Evolutionary conservation across 2,329 filamentous ascomycete species (phyloP).

Genomic region (Xylariomycetidae sp.): DNA sequence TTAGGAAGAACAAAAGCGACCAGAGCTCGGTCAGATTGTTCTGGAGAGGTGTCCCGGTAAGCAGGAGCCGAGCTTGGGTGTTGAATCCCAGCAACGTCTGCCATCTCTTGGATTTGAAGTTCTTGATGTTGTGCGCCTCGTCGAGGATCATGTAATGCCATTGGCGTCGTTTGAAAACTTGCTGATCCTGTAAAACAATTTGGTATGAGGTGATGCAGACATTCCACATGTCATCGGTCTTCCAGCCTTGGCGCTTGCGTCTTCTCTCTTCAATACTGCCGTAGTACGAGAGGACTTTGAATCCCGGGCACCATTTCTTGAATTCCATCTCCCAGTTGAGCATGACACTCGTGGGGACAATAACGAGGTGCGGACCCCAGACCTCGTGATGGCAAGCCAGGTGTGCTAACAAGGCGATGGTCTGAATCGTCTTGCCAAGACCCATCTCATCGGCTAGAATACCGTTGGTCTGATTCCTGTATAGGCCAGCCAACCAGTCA

Average conservation of each 20-base stretch:
- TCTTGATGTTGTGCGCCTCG: conserved; percentile 99
- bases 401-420: conserved; percentile 88
- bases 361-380: conserved; percentile 93
- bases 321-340: conserved; percentile 99
- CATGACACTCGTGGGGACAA: conserved; percentile 97
- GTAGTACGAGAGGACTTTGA: conserved; percentile 97
- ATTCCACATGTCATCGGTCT: conserved; percentile 89
- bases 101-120: conserved; percentile 97
- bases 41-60: conserved; percentile 92
- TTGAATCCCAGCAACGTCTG: conserved; percentile 92
- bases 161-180: conserved; percentile 82
- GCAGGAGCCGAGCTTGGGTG: conserved; percentile 75
- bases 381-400: conserved; percentile 83
- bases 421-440: conserved; percentile 96
- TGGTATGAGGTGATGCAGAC: conserved; percentile 98
- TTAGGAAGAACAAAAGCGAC: conserved; percentile 94
- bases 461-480: conserved; percentile 87
- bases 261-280: conserved; percentile 89
- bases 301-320: conserved; percentile 97
- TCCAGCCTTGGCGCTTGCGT: conserved; percentile 88
- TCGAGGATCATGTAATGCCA: conserved; percentile 99
- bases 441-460: conserved; percentile 99
- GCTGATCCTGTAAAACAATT: conserved; percentile 86
- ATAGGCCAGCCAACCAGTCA: conserved; percentile 92
- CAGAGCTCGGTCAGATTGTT: conserved; percentile 96